Base-by-base conservation (phyloP, 331 rosid genomes). In the Acacia concinna region DNA sequence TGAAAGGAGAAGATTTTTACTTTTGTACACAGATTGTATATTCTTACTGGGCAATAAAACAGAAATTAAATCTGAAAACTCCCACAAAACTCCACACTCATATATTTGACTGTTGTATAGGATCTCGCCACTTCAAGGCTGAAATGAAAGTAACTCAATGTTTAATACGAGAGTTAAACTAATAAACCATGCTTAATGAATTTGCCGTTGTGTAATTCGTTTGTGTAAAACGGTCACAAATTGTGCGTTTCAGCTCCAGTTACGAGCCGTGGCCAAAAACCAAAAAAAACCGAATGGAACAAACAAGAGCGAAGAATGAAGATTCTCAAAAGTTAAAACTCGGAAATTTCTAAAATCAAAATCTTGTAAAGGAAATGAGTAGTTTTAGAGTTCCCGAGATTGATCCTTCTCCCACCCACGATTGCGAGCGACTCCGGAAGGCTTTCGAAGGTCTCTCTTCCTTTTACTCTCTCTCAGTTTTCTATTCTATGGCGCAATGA, bases 381-480 rank as follows among this genome's bases (percentile, higher is more conserved):
- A 82, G 90, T 7, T 62, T 96, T 84, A 93, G 83, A 82, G 85
- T 91, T 18, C 97, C 99, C n/a, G 89, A 83, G 68, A 2, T 74
- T 82, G 88, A 81, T 84, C 98, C 97, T 83, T 84, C 98, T 83
- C 90, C 99, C 1, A 82, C 78, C 35, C 77, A 89, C 7, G 99
- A 96, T 76, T 73, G 87, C 74, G 86, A 88, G 65, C 83, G 88
- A 35, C 97, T 96, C 65, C 81, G 89, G 71, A 86, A 82, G 18
- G 90, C 99, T 75, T 85, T 91, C 73, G 81, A 93, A 75, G 99
- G 99, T 96, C 38, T 65, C 27, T 86, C 31, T 87, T 66, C 54
- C 23, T 74, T 35, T 23, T 79, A 67, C 14, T 81, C 88, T 51
- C 8, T 35, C 46, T 65, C 4, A 37, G 10, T 77, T 38, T 76